Conservation (phyloP, 306 rosid species). For the Ziziphus jujuba region DNA sequence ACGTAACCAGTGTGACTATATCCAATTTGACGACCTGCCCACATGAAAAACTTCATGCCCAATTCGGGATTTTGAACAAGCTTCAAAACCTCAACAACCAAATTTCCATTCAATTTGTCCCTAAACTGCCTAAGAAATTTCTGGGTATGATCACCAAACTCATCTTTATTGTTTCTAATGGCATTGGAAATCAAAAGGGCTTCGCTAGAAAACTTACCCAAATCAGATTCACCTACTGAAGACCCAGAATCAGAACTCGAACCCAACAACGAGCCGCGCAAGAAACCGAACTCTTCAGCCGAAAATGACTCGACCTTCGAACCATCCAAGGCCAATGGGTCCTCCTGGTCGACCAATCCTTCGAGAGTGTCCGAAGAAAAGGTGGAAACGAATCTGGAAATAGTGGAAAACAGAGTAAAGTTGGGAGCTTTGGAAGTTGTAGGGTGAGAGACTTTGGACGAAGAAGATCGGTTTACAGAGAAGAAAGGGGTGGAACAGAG, state of each 20-base stretch:
- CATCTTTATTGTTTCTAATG: constrained; percentile 30
- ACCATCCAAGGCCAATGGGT: background rate
- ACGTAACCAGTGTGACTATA: constrained; percentile 51
- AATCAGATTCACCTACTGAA: constrained; percentile 10
- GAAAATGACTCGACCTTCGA: constrained; percentile 2
- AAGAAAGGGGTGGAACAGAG: background rate
- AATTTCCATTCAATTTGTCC: constrained; percentile 35
- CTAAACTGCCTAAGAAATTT: constrained; percentile 62
- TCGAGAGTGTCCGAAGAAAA: constrained; percentile 6
- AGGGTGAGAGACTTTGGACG: background rate
- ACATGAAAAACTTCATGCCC: constrained; percentile 63
- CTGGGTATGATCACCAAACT: constrained; percentile 44
- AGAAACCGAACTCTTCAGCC: constrained; percentile 47
- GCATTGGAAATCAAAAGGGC: constrained; percentile 42
- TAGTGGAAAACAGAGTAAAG: background rate
- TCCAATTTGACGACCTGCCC: constrained; percentile 83
- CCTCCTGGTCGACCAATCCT: background rate
- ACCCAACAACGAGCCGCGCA: constrained; percentile 46
- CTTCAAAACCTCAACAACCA: constrained; percentile 58
- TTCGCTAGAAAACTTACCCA: constrained; percentile 32
- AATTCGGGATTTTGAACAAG: constrained; percentile 39
- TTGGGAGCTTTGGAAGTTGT: background rate
- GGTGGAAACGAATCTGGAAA: constrained; percentile 1
- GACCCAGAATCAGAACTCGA: constrained; percentile 29
- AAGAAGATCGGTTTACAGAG: background rate